Evolutionary conservation across 495 filamentous ascomycete genomes (phyloP).

Genomic region (Mytilinidion resinicola): DNA sequence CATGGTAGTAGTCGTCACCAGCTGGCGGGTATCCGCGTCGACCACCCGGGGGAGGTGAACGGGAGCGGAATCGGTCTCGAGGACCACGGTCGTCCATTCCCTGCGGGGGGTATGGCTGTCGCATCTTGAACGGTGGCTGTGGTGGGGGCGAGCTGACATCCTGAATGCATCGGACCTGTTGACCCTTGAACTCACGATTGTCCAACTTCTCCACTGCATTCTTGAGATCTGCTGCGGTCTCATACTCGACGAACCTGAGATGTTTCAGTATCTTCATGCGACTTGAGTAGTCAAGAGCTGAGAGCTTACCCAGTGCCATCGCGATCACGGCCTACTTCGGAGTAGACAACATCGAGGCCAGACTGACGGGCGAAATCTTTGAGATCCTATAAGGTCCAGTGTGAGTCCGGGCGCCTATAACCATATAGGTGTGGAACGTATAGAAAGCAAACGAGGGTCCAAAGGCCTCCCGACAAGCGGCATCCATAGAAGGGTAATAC

Average conservation of each 20-base stretch:
- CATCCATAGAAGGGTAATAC: constrained; percentile 31
- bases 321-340: constrained; percentile 87
- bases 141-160: constrained; percentile 58
- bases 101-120: constrained; percentile 36
- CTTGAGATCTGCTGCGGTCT: constrained; percentile 82
- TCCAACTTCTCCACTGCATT: constrained; percentile 91
- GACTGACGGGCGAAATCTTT: constrained; percentile 99
- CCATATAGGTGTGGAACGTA: constrained; percentile 37
- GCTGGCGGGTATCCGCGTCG: constrained; percentile 54
- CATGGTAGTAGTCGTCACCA: constrained; percentile 48
- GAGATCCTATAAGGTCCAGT: constrained; percentile 72
- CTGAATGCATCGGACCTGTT: constrained; percentile 70
- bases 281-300: not conserved
- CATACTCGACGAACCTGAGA: constrained; percentile 91
- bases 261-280: constrained; percentile 27
- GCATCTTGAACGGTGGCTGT: constrained; percentile 36
- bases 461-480: constrained; percentile 28
- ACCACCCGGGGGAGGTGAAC: constrained; percentile 62
- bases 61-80: constrained; percentile 66
- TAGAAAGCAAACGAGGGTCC: constrained; percentile 31
- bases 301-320: constrained; percentile 82
- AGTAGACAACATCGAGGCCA: constrained; percentile 95
- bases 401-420: constrained; percentile 47
- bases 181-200: constrained; percentile 81
- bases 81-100: constrained; percentile 58